Evolutionary conservation across 2,329 filamentous ascomycete species (phyloP).

Genomic region (Pestalotiopsis sp.): DNA sequence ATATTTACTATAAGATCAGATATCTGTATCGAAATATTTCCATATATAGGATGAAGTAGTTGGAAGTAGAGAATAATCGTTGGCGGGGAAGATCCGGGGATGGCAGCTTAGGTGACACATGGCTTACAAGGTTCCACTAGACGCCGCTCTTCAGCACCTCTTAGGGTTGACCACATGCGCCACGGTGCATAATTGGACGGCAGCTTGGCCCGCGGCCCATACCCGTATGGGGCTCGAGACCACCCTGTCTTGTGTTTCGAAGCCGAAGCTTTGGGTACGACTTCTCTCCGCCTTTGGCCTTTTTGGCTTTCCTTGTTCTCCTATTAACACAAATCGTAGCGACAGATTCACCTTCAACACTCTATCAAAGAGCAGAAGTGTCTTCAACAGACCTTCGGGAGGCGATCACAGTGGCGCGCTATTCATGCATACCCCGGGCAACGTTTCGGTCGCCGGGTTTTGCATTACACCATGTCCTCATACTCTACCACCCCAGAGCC

Average conservation of each 20-base stretch:
- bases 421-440: neutral
- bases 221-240: neutral
- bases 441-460: neutral
- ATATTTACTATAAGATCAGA: too few species aligned
- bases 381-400: slow-evolving; percentile 16
- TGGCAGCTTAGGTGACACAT: too few species aligned
- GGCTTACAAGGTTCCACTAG: too few species aligned
- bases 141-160: too few species aligned
- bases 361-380: slow-evolving; percentile 11
- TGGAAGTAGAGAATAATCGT: too few species aligned
- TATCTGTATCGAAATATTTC: too few species aligned
- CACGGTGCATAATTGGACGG: neutral
- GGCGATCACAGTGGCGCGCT: neutral
- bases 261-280: neutral
- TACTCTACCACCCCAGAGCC: neutral
- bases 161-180: neutral
- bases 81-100: too few species aligned
- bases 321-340: neutral
- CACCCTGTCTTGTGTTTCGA: neutral
- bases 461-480: neutral
- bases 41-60: too few species aligned
- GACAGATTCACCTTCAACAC: slow-evolving; percentile 6
- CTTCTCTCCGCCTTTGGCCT: neutral
- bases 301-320: neutral
- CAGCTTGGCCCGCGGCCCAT: neutral